Percentiles rank a stretch among this genome's conserved stretches.
Evolutionary conservation across 805 yeast genomes (phyloP).

Genomic region (Barnettozyma pratensis): DNA sequence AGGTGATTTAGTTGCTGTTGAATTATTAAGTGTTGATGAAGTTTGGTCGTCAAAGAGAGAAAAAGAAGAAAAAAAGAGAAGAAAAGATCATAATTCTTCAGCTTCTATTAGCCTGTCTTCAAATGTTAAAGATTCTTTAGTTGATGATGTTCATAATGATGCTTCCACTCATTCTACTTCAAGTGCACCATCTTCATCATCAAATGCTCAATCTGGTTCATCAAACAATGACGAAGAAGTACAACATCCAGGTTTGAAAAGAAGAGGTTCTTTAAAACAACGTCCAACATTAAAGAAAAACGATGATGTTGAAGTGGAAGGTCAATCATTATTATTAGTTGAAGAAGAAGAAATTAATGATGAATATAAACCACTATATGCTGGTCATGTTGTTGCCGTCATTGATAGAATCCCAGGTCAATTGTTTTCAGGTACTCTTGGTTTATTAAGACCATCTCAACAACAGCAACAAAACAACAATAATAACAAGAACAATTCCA

Average conservation of each 20-base stretch:
- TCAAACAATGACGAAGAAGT: conserved; percentile 26
- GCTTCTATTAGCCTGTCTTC: conserved; percentile 27
- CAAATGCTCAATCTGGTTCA: conserved; percentile 1
- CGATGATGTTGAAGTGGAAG: conserved; percentile 98
- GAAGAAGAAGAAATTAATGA: conserved; percentile 96
- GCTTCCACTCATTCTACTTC: conserved; percentile 51
- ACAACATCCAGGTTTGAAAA: conserved; percentile 33
- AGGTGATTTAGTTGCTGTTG: conserved; percentile 95
- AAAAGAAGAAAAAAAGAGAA: conserved; percentile 93
- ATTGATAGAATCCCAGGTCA: conserved; percentile 97
- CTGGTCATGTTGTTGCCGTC: conserved; percentile 98
- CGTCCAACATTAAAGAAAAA: conserved; percentile 96
- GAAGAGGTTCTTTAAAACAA: conserved; percentile 89
- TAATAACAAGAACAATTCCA: conserved; percentile 7
- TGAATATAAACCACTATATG: conserved; percentile 88
- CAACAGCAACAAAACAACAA: conserved; percentile 38
- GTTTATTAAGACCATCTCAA: conserved; percentile 91
- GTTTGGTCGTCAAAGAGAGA: conserved; percentile 97
- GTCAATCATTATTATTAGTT: conserved; percentile 83
- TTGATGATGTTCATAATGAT: conserved; percentile 74
- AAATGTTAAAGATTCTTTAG: conserved; percentile 50
- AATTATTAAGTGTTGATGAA: conserved; percentile 89
- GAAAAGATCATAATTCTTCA: conserved; percentile 52
- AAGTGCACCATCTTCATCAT: conserved; percentile 8
- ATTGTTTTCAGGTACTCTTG: conserved; percentile 89